Conservation (phyloP, 495 filamentous ascomycete genomes). For the Lasiosphaeria miniovina region DNA sequence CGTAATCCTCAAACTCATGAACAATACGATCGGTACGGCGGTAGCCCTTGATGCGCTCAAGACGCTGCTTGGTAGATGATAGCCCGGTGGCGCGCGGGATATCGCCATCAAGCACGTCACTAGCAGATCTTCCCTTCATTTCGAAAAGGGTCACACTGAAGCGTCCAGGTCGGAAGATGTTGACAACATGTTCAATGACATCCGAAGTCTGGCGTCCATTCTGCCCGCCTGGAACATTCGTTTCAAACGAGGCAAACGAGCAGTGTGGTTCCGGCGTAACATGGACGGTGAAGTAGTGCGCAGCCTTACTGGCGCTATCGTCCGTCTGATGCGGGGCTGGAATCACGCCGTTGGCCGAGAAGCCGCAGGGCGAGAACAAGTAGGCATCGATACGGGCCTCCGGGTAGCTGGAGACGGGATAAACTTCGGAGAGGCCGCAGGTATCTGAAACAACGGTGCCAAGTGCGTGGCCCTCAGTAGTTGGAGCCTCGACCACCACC, state of each 20-base stretch:
- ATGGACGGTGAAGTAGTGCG: slow-evolving; percentile 98
- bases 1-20: slow-evolving; percentile 96
- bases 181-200: slow-evolving; percentile 87
- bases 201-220: slow-evolving; percentile 84
- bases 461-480: slow-evolving; percentile 90
- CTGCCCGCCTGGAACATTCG: slow-evolving; percentile 91
- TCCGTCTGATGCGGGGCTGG: slow-evolving; percentile 62
- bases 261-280: slow-evolving; percentile 97
- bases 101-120: slow-evolving; percentile 36
- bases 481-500: slow-evolving; percentile 65
- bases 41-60: slow-evolving; percentile 86
- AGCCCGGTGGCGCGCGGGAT: slow-evolving; percentile 39
- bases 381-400: slow-evolving; percentile 95
- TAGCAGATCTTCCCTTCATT: slow-evolving; percentile 59
- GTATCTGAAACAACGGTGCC: slow-evolving; percentile 89
- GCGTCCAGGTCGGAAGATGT: slow-evolving; percentile 91
- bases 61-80: slow-evolving; percentile 53
- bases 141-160: slow-evolving; percentile 98
- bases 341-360: slow-evolving; percentile 95
- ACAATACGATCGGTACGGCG: slow-evolving; percentile 90
- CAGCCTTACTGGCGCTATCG: slow-evolving; percentile 53
- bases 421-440: slow-evolving; percentile 87
- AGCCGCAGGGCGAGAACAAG: slow-evolving; percentile 95
- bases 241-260: slow-evolving; percentile 99
- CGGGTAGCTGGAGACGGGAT: slow-evolving; percentile 80